Evolutionary conservation across 371 early-diverging fungal genomes (phyloP), one percentile per base, ranked within the genome.

Genomic region (Mycotypha africana): DNA sequence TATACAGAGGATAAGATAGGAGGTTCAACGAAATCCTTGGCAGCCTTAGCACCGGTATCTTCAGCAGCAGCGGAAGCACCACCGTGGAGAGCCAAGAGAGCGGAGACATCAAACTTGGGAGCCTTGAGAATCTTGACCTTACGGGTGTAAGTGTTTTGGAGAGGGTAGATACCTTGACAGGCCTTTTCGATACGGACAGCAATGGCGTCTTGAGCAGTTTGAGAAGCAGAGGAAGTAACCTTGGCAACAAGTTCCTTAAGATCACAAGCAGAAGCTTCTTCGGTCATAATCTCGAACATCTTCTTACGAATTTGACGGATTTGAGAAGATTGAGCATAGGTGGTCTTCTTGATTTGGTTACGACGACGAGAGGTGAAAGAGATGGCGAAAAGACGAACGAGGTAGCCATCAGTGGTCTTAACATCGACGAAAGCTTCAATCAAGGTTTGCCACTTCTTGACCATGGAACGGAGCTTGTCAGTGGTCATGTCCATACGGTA

Each of bases 121-220:
- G 85, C 79, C 89, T 98, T 99, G 68, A 99, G 80, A 65, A 99
- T 92, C 92, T 99, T 99, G 73, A 95, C 97, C 87, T 99, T 99
- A 75, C 90, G 91, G 62, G 96, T 81, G 71, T 81, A 88, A 70
- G 91, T 92, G 82, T 93, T 92, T 82, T 97, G 97, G 58, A 99
- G 86, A 36, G 99, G 99, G 86, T 89, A 97, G 80, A 99, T 97
- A 62, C 84, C 79, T 68, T 91, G 88, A 77, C 90, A 88, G 42
- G 89, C 86, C 89, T 95, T 93, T 78, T 93, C 93, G 57, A 99
- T 95, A 62, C 90, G 86, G 74, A 79, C 88, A 72, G 97, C 97
- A 65, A 87, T 87, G 41, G 78, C 67, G 55, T 87, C 88, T 53
- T 62, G 62, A 50, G 62, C 57, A 37, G 46, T 45, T 33, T 47